Base-by-base conservation (phyloP, 208 protist species). In the Trypanosoma vivax region DNA sequence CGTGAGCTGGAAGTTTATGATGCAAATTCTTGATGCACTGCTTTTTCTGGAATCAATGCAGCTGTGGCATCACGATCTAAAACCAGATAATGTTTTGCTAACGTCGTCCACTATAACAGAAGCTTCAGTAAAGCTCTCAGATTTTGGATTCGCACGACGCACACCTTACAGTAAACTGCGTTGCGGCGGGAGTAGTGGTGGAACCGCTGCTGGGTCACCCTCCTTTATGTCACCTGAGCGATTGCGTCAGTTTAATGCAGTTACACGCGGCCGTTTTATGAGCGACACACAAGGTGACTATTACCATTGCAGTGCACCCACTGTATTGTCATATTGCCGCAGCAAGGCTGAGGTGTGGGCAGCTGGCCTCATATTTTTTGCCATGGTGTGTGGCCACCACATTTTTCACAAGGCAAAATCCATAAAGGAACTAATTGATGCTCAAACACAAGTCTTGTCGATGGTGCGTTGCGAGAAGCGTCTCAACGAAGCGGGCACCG, bases 21-120 rank as follows among this genome's bases (percentile, higher is more conserved):
- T 21, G 21, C 53, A 60, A 24, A 19, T 60, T 14, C 5, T 60
- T 7, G 53, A 50, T 43, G 53, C 53, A 27, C 53, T 60, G 5
- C 3, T 50, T 11, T 60, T 48, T 41, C 18, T 60, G 25, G 53
- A 60, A 24, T 16, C 37, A 7, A 50, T 60, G 27, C 3, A 50
- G 25, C 39, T 82, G 16, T 48, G 65, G 38, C 77, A 85, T 41
- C 60, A 74, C 27, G 77, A 85, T 61, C 25, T 85, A 1, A 85
- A 85, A 47, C 70, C 71, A 2, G 74, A 73, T 13, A 85, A 85
- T 41, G 13, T 79, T 1, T 24, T 83, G 3, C 29, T 83, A 6
- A 59, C 43, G 2, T 59, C 38, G 21, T 16, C n/a, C 7, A 37
- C 50, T 19, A 24, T 60, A 19, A 10, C 23, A 11, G 21, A 52